Evolutionary conservation across 2,329 filamentous ascomycete genomes (phyloP), one percentile per base, ranked within the genome.

Genomic region (Zelopaecilomyces penicillatus): DNA sequence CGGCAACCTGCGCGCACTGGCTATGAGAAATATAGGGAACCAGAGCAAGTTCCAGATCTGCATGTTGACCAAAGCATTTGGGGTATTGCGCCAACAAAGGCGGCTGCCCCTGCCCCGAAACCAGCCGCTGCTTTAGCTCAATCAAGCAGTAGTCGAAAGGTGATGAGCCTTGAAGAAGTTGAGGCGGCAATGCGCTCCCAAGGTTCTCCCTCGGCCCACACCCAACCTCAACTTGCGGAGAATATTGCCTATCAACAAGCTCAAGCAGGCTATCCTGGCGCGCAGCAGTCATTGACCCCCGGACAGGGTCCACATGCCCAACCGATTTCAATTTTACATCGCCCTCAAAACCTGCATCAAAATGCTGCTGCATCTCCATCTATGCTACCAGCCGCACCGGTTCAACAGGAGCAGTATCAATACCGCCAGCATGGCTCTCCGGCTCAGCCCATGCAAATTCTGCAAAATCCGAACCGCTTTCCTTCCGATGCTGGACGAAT

Each of bases 101-200:
- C 69, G 11, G 55, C 64, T 12, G 54, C 62, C 41, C 56, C 62
- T 51, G 55, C 60, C 28, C 53, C 55, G 33, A 57, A 54, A 39
- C 49, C 56, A 29, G 47, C 50, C 8, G 10, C 53, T n/a, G 29
- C 31, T 27, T 30, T 53, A 54, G 39, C 48, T 54, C 26, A 45
- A 52, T 38, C 57, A 57, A 31, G 52, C 62, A 31, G 52, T 57
- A 60, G 74, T 36, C 81, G 82, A 57, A 96, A 90, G 70, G 83
- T 96, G 68, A 83, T 98, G 85, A 97, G 88, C 57, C 65, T 98
- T 58, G 93, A 97, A 62, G 93, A 98, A 68, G 90, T 98, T 19
- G 93, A 98, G 68, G 91, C 91, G 43, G 83, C 88, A 52, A 90
- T 98, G 83, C 80, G 86, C 48, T 74, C 78, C 31, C 83, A 90